Percentiles rank a stretch among this genome's conserved stretches.
Evolutionary conservation across 2,329 filamentous ascomycete genomes (phyloP).

Genomic region (Chrysosporium queenslandicum): DNA sequence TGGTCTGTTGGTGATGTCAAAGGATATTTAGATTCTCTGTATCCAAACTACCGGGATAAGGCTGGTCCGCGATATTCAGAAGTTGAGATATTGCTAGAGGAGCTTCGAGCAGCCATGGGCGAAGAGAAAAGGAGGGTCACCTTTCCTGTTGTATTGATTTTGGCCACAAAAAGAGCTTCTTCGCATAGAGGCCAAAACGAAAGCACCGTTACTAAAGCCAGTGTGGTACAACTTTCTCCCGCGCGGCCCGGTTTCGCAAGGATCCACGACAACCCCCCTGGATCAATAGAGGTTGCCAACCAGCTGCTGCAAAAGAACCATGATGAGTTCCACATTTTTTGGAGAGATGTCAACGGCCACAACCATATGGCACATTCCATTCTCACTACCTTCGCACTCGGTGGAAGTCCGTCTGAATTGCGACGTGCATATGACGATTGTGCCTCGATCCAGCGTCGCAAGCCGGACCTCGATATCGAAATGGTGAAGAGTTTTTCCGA

Average conservation of each 20-base stretch:
- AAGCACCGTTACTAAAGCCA: neutral
- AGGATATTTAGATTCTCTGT: neutral
- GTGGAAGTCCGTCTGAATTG: neutral
- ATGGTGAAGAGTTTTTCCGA: neutral
- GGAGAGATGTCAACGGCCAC: neutral
- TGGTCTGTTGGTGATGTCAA: neutral
- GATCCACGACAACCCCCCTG: neutral
- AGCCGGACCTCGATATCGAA: neutral
- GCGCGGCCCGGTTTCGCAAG: neutral
- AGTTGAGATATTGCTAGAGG: neutral
- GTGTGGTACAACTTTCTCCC: neutral
- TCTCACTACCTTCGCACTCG: neutral
- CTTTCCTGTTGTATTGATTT: neutral
- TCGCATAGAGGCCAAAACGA: neutral
- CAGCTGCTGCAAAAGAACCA: neutral
- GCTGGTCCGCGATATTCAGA: neutral
- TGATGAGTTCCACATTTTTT: neutral
- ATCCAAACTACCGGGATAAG: neutral
- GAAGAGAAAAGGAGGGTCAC: neutral
- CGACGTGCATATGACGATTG: neutral
- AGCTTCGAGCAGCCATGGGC: neutral
- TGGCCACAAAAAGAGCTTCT: neutral
- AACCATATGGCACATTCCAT: neutral
- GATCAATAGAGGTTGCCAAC: neutral
- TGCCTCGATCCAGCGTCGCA: neutral